Base-by-base conservation (phyloP, 805 yeast species). In the Spencermartinsiella europaea region DNA sequence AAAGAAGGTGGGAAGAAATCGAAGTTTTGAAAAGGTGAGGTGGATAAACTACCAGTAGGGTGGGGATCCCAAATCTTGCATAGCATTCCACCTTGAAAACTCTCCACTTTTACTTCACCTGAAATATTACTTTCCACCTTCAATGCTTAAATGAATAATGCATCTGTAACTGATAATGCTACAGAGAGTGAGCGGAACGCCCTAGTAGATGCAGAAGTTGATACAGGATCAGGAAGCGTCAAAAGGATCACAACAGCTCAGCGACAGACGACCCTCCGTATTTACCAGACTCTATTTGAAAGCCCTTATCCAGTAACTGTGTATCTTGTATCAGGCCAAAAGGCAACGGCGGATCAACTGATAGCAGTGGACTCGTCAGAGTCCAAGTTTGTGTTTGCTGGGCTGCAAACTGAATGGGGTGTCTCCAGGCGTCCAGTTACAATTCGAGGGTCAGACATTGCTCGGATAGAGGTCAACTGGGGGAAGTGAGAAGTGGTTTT, bases 331-430 rank as follows among this genome's bases (percentile, higher is more conserved):
- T 36, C 45, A 44, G 47, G 42, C 4, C 28, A 36, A 16, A n/a
- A 20, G 17, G 40, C 48, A 7, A 17, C 25, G 21, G 60, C 57
- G 4, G 39, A 45, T 16, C 34, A 41, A 8, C 34, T 56, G 15
- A 34, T 44, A 2, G 56, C 54, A 7, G 55, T 51, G 12, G 60
- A 56, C 34, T 45, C 56, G 17, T 20, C 52, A 3, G 58, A 55
- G 34, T 25, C 53, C 21, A 54, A 55, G 38, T 42, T 52, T 35
- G 49, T 48, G 14, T 22, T 56, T 17, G 16, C 41, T 36, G 50
- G 49, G 8, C 41, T 55, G 22, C 37, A 34, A 7, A 56, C 60
- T 5, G 49, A 45, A 38, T 56, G 57, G 56, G 60, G 60, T 7
- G 39, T 10, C 4, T 37, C 44, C 10, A 19, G 25, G 3, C 27